phyloP scores from a whole-genome alignment of 2,329 filamentous ascomycete genomes.

The Hirsutella minnesotensis region DNA sequence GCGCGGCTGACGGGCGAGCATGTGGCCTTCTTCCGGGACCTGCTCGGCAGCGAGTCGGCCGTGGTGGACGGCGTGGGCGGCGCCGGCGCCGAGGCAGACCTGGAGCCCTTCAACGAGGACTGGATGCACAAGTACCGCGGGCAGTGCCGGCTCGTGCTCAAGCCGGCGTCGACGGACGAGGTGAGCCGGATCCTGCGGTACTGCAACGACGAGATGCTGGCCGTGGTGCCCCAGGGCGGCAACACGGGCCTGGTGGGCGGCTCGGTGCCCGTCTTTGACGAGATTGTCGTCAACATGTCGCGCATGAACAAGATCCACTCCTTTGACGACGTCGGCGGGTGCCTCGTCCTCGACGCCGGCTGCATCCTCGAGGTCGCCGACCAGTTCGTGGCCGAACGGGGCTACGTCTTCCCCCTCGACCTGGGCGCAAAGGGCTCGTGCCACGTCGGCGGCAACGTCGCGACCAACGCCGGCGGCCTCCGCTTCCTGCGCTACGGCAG shows the following conservation, averaged over 20 bases:
- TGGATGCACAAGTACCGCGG: slow-evolving; percentile 99
- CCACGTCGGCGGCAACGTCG: slow-evolving; percentile 90
- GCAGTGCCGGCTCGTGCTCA: slow-evolving; percentile 76
- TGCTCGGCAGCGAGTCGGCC: slow-evolving; percentile 70
- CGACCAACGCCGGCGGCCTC: slow-evolving; percentile 89
- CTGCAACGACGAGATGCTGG: slow-evolving; percentile 86
- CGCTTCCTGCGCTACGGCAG: slow-evolving; percentile 86
- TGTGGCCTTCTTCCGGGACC: slow-evolving; percentile 67
- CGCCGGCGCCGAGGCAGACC: slow-evolving; percentile 50
- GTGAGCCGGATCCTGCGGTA: slow-evolving; percentile 86
- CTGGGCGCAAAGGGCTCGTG: slow-evolving; percentile 97
- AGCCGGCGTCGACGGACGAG: slow-evolving; percentile 73
- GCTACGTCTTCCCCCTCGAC: slow-evolving; percentile 89
- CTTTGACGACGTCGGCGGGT: slow-evolving; percentile 87
- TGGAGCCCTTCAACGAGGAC: slow-evolving; percentile 88
- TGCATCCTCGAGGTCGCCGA: slow-evolving; percentile 85
- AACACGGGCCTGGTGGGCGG: slow-evolving; percentile 95
- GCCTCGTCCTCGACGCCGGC: slow-evolving; percentile 81
- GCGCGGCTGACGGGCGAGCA: slow-evolving; percentile 62
- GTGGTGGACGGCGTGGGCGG: slow-evolving; percentile 45
- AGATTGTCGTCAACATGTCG: slow-evolving; percentile 84
- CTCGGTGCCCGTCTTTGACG: slow-evolving; percentile 93
- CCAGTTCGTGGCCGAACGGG: slow-evolving; percentile 68
- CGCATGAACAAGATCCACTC: slow-evolving; percentile 86
- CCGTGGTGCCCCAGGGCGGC: slow-evolving; percentile 92